Base-by-base conservation (phyloP, 352 stramenopile species). In the Phytopythium sindhum region DNA sequence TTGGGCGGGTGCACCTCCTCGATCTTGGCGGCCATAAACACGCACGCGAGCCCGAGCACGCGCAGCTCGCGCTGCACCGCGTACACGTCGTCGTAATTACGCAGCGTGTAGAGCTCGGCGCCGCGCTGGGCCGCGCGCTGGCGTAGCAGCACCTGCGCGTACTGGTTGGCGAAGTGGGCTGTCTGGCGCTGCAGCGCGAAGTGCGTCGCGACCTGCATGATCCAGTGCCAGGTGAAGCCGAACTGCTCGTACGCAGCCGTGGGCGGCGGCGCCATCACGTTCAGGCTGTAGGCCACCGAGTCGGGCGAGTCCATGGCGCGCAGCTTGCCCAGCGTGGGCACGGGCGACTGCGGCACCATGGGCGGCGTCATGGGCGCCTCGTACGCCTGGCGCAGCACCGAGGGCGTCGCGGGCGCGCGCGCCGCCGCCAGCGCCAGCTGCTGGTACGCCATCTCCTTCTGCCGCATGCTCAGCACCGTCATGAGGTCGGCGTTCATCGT, bases 21-120 rank as follows among this genome's bases (percentile, higher is more conserved):
- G 59, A 93, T 93, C 77, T 93, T 93, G 52, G 81, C 81, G n/a
- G 84, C 84, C 72, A 93, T 89, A 64, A 91, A 93, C 47, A 93
- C 84, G 55, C 81, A 91, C 21, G 67, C 66, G 37, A 91, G 56
- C 1, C 80, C 81, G 21, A 90, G 60, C 39, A 89, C 68, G 48
- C 81, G 77, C 52, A 91, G 68, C 67, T 89, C 79, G 29, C 75
- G 68, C 70, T 88, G 84, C 52, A 84, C 61, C 21, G 75, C 72
- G 52, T 69, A 76, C 21, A 89, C 71, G 54, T 88, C 75, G 9
- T 82, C 76, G 52, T 88, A 86, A 52, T 70, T 60, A 37, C 73
- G 66, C 23, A 68, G 58, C 59, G 61, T 52, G 57, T 74, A 84
- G 35, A 57, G 55, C 21, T 83, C 69, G 37, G 84, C 74, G 29